Evolutionary conservation across 192 early-diverging fungal species (phyloP), one percentile per base, ranked within the genome.

Genomic region (Chytriomyces sp.): DNA sequence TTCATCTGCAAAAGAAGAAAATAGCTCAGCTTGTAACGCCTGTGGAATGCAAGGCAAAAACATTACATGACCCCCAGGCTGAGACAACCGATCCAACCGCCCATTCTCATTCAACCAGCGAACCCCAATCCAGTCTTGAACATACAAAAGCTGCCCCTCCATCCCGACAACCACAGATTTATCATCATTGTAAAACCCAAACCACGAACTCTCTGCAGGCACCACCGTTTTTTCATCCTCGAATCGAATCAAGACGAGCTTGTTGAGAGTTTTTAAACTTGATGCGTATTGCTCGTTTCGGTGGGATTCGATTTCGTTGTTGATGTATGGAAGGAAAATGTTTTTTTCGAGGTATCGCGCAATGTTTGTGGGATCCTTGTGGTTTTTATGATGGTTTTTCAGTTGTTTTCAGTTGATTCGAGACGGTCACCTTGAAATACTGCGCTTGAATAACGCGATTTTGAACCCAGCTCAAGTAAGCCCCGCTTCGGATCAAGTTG

Each of bases 391-490:
- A 62, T 13, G 9, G 48, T 7, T 49, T 18, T 35, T 65, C 61
- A 50, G 53, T 9, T 50, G 46, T n/a, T n/a, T n/a, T n/a, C n/a
- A n/a, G n/a, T n/a, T n/a, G n/a, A n/a, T n/a, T n/a, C n/a, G n/a
- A n/a, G n/a, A n/a, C n/a, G n/a, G n/a, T 57, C 20, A 91, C 91
- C 72, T 95, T 95, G 77, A 89, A 99, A 68, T 98, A 99, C 85
- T 99, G 97, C 6, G 96, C 97, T 85, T 95, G 97, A 8, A 99
- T 84, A 5, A 96, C 82, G 73, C 92, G 90, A 70, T 90, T 82
- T 16, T 94, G 92, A 23, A 97, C 87, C 85, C 94, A 97, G 50
- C 86, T 83, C 46, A 90, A 86, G 84, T 99, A 99, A 6, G 91
- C 96, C 6, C 94, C 95, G 16, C 81, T 69, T n/a, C 87, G 81